Base-by-base conservation (phyloP, 2,329 filamentous ascomycete species). In the Colletotrichum somersetense region DNA sequence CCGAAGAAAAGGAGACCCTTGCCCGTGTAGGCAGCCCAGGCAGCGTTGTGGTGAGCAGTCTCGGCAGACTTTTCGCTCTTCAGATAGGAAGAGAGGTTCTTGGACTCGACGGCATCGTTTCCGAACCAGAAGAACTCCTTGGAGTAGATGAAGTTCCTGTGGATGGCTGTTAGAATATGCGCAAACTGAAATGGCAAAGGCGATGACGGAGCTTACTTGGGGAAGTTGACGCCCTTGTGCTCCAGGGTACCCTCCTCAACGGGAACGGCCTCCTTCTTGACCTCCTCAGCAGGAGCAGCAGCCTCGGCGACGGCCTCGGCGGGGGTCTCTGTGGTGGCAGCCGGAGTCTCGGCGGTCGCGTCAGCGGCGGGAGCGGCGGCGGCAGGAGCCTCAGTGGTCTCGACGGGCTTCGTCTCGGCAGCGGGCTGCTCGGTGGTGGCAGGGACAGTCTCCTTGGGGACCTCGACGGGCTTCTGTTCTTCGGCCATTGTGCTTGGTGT, bases 61-160 rank as follows among this genome's bases (percentile, higher is more conserved):
- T 89, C 87, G 66, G 91, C 88, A 68, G 91, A 88, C 91, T 98
- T 98, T 89, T 97, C 95, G 79, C 91, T 91, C 85, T 95, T 94
- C 77, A 97, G 88, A 87, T 96, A 98, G 77, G 88, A 85, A 76
- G 87, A 83, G 69, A 98, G 88, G 80, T 92, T 88, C 84, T 96
- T 92, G 77, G 90, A 84, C 79, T 95, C 90, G 72, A 97, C 83
- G 62, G 93, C 85, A 67, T 95, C 93, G 62, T 89, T 86, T 77
- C 91, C 90, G 84, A 96, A 94, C 89, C 92, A 95, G 87, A 98
- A 98, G 86, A 93, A 94, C 82, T 95, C 94, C 90, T 98, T 98
- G 82, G 91, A 91, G 86, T 95, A 95, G 78, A 94, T 91, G 79
- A 98, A 89, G 83, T 94, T 93, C 90, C 94, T 97, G 77, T 42